Base-by-base conservation (phyloP, 2,329 filamentous ascomycete genomes). In the Orbilia quercus region DNA sequence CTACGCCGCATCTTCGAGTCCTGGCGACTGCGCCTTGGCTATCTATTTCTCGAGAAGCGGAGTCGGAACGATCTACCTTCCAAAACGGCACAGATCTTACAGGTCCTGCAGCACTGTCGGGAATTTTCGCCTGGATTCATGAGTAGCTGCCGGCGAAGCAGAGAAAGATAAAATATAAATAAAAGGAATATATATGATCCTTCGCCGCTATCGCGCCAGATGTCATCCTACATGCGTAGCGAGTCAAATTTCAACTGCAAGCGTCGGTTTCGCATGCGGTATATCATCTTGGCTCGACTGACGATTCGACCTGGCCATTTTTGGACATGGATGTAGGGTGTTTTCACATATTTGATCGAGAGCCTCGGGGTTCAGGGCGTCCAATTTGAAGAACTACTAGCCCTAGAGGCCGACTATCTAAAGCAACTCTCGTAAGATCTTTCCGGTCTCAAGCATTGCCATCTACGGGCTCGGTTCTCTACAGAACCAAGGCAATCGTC, bases 341-440 rank as follows among this genome's bases (percentile, higher is more conserved):
- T 99, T 80, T 99, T 99, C 83, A 99, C 95, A 76, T 96, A 92
- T 79, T 88, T 99, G 74, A 90, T 99, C 79, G 92, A 97, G 79
- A 89, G 88, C 78, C 90, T 99, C 75, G 95, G 95, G 55, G 93
- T 96, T 78, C 90, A 93, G 81, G 88, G 91, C 79, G 92, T 98
- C 1, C 95, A 99, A 82, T 98, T 97, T 80, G 95, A 98, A 83
- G 95, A 99, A 83, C 88, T 99, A 76, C 87, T 97, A 69, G 90
- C 91, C 0, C 88, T 99, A 76, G 94, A 98, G 77, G 84, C 91
- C 5, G 87, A 91, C 58, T 86, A 86, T 66, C 85, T 96, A 11
- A 85, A 86, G 45, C 83, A 88, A 76, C 86, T 92, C 34, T 76
- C 76, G 79, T 79, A 76, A 36, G 75, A 69, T 82, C 81, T 45